Evolutionary conservation across 495 filamentous ascomycete genomes (phyloP).

Genomic region (Ramalina intermedia): DNA sequence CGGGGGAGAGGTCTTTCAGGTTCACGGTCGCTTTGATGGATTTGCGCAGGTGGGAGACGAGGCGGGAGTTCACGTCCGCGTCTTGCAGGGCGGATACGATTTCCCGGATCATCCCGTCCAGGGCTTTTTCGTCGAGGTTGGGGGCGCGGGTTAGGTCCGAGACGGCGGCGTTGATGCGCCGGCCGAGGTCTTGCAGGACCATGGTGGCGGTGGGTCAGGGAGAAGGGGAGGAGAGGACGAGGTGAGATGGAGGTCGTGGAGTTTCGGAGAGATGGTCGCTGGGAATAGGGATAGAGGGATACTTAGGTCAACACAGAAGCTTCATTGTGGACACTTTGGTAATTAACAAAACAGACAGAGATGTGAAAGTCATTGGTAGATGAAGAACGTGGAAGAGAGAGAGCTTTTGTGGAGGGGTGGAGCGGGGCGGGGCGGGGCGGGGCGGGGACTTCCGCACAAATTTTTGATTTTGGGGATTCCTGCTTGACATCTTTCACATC

Average conservation of each 20-base stretch:
- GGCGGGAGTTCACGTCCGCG: conserved; percentile 90
- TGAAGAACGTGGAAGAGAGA: too few relatives aligned
- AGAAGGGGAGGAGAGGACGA: not conserved
- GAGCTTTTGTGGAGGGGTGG: conserved; percentile 6
- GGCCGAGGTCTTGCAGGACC: conserved; percentile 97
- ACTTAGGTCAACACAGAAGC: not conserved
- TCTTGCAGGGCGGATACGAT: conserved; percentile 87
- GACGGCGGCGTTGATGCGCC: conserved; percentile 95
- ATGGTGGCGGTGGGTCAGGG: conserved; percentile 32
- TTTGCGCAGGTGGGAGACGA: conserved; percentile 85
- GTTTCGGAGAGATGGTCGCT: not conserved
- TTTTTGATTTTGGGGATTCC: not conserved
- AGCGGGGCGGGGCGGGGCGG: conserved; percentile 8
- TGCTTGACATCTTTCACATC: not conserved
- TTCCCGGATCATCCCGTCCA: conserved; percentile 96
- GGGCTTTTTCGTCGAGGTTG: conserved; percentile 95
- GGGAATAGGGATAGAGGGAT: not conserved
- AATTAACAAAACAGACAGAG: too few relatives aligned
- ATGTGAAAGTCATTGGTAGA: conserved; percentile 5
- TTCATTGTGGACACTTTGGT: too few relatives aligned
- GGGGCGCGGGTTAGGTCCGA: conserved; percentile 81
- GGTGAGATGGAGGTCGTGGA: not conserved
- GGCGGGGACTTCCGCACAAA: not conserved
- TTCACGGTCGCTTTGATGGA: conserved; percentile 84
- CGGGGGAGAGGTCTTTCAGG: conserved; percentile 76